Evolutionary conservation across 257 asterid species (phyloP).

Genomic region (Craterostigma plantagineum): DNA sequence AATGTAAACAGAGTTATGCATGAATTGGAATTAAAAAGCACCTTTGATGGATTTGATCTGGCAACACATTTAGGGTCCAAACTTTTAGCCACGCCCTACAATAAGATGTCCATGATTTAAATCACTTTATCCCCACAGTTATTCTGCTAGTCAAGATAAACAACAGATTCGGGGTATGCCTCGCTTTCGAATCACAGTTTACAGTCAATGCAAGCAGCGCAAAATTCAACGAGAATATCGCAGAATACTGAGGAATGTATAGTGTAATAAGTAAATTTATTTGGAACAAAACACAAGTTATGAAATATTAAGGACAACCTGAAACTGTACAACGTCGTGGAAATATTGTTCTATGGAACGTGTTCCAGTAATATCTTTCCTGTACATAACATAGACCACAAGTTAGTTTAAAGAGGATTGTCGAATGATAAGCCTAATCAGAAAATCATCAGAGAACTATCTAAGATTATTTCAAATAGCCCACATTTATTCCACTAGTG

Average conservation of each 20-base stretch:
- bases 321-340: conserved; percentile 63
- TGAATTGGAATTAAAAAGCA: conserved; percentile 10
- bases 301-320: conserved; percentile 28
- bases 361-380: conserved; percentile 68
- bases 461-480: too few relatives aligned
- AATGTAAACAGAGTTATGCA: background rate
- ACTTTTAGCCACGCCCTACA: conserved; percentile 61
- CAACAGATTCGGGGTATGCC: background rate
- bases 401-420: background rate
- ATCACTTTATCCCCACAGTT: background rate
- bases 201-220: too few relatives aligned
- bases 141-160: background rate
- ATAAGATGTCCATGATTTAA: background rate
- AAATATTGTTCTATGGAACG: conserved; percentile 47
- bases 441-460: too few relatives aligned
- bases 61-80: conserved; percentile 63
- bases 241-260: background rate
- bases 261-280: too few relatives aligned
- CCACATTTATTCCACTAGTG: too few relatives aligned
- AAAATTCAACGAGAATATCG: too few relatives aligned
- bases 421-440: too few relatives aligned
- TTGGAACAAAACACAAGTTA: conserved; percentile 8
- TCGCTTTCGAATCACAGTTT: too few relatives aligned
- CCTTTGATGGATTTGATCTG: conserved; percentile 60
- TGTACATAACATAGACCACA: conserved; percentile 16